Evolutionary conservation across 2,329 filamentous ascomycete genomes (phyloP).

Genomic region (Penicillium sp.): DNA sequence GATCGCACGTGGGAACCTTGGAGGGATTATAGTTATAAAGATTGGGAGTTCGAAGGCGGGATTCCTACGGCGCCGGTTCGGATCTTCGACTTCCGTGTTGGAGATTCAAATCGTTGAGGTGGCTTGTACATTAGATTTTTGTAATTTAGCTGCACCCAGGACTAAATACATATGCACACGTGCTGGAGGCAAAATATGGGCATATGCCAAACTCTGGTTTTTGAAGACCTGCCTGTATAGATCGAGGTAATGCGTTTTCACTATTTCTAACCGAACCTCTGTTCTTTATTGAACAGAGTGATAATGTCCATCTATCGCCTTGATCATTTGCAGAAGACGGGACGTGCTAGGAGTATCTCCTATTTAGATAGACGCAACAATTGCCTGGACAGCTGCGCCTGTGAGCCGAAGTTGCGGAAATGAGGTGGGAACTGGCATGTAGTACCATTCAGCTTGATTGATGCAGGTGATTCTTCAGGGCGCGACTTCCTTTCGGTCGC

Average conservation of each 20-base stretch:
- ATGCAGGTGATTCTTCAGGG: background rate
- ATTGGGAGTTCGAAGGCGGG: constrained; percentile 33
- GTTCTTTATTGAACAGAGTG: background rate
- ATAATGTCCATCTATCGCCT: background rate
- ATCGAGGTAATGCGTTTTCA: background rate
- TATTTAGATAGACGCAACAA: background rate
- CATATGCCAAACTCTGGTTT: background rate
- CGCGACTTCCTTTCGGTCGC: background rate
- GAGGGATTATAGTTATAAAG: constrained; percentile 19
- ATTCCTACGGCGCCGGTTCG: constrained; percentile 29
- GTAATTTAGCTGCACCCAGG: background rate
- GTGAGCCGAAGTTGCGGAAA: background rate
- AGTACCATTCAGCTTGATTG: background rate
- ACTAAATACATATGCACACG: background rate
- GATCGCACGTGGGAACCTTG: constrained; percentile 13
- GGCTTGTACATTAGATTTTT: background rate
- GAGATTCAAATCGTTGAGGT: background rate
- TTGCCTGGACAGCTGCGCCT: background rate
- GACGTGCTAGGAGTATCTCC: background rate
- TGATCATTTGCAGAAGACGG: background rate
- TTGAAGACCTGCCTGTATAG: background rate
- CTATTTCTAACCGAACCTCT: background rate
- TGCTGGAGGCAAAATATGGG: background rate
- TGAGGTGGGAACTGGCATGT: background rate
- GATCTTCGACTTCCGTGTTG: constrained; percentile 11